Evolutionary conservation across 306 rosid genomes (phyloP).

Genomic region (Pterocarpus santalinus): DNA sequence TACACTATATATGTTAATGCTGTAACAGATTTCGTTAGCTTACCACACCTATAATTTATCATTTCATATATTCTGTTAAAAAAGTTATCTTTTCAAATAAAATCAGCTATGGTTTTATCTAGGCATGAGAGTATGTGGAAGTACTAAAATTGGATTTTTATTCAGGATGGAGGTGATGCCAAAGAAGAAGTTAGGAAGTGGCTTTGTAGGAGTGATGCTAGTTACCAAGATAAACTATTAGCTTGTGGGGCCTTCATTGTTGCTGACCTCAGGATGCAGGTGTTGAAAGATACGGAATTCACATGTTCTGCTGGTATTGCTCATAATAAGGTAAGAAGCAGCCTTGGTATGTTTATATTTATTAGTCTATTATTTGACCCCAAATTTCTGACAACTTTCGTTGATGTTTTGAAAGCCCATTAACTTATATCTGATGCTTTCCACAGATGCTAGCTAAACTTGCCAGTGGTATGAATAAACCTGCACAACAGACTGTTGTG

Average conservation of each 20-base stretch:
- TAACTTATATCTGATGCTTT: slow-evolving; percentile 43
- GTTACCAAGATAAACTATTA: slow-evolving; percentile 80
- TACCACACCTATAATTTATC: slow-evolving; percentile 22
- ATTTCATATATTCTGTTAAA: background rate
- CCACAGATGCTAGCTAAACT: slow-evolving; percentile 93
- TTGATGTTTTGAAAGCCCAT: slow-evolving; percentile 11
- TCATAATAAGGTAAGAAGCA: slow-evolving; percentile 82
- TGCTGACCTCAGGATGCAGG: slow-evolving; percentile 88
- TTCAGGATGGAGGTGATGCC: slow-evolving; percentile 69
- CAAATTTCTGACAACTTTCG: slow-evolving; percentile 18
- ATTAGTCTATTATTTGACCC: background rate
- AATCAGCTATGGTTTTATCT: background rate
- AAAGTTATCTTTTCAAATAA: slow-evolving; percentile 18
- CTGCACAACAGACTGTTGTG: slow-evolving; percentile 97
- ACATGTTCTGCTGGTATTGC: slow-evolving; percentile 99
- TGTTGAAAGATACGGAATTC: slow-evolving; percentile 88
- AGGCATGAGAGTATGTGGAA: slow-evolving; percentile 25
- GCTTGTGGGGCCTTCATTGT: slow-evolving; percentile 95
- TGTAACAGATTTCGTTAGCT: slow-evolving; percentile 21
- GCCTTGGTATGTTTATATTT: slow-evolving; percentile 21
- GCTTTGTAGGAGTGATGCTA: slow-evolving; percentile 71
- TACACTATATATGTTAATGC: background rate
- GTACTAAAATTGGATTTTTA: slow-evolving; percentile 51
- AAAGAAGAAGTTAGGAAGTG: slow-evolving; percentile 76
- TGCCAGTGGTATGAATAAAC: slow-evolving; percentile 95